These are phyloP conservation scores for Penicillium hesseltinei DNA, from an alignment of 2,329 filamentous ascomycete species.

Conservation along the genomic window DNA sequence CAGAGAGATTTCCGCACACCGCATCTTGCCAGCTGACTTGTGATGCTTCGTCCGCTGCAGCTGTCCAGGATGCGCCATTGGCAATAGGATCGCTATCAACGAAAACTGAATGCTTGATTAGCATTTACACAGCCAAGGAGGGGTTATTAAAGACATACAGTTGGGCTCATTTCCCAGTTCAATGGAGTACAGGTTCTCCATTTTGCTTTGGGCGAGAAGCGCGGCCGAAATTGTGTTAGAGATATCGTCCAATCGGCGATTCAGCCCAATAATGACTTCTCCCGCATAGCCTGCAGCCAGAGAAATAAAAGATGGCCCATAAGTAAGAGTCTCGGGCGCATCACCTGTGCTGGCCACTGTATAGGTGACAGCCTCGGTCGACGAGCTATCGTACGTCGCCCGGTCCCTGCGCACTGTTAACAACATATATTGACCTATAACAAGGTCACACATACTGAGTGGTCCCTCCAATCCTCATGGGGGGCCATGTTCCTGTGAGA, in stretches of 20 bases:
- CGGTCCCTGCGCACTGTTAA: slow-evolving; percentile 42
- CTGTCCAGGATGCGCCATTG: slow-evolving; percentile 29
- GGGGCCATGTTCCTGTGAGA: slow-evolving; percentile 53
- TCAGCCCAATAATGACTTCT: slow-evolving; percentile 52
- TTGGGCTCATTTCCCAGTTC: slow-evolving; percentile 60
- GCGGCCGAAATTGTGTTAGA: slow-evolving; percentile 57
- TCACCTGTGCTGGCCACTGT: slow-evolving; percentile 48
- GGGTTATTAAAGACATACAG: slow-evolving; percentile 37
- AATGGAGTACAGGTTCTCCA: slow-evolving; percentile 53
- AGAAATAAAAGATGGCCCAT: slow-evolving; percentile 53
- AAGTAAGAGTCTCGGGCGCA: slow-evolving; percentile 52
- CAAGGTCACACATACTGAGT: slow-evolving; percentile 44
- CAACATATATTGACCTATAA: neutral
- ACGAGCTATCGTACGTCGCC: slow-evolving; percentile 51
- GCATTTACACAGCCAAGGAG: neutral
- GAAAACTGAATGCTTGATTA: slow-evolving; percentile 18
- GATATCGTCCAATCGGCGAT: slow-evolving; percentile 54
- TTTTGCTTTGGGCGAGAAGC: slow-evolving; percentile 43
- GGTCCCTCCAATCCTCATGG: slow-evolving; percentile 58
- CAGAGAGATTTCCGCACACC: slow-evolving; percentile 31
- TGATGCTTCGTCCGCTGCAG: slow-evolving; percentile 33
- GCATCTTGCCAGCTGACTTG: slow-evolving; percentile 36
- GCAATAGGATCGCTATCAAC: slow-evolving; percentile 26
- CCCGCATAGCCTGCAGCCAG: slow-evolving; percentile 52
- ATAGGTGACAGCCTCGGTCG: slow-evolving; percentile 51